Base-by-base conservation (phyloP, 2,329 filamentous ascomycete species). In the Cordyceps pruinosa region DNA sequence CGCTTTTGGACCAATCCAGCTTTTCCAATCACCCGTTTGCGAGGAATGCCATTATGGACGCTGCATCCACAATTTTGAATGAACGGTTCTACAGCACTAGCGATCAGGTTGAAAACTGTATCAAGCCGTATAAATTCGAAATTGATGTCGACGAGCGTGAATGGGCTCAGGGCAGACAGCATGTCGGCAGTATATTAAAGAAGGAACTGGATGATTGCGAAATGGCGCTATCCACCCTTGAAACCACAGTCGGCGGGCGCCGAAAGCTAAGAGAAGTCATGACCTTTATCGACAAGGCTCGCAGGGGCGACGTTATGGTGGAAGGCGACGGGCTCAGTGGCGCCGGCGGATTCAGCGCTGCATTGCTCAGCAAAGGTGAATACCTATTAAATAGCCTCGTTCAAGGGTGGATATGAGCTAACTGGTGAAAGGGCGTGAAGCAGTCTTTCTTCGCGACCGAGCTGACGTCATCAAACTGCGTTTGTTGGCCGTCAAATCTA, bases 91-190 rank as follows among this genome's bases (percentile, higher is more conserved):
- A 97, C 74, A 94, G 93, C 72, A 99, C 95, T 1, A 94, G 89
- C 61, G 95, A 99, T 66, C 94, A 97, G 73, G 89, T 99, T 1
- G 94, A 99, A 72, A 97, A 97, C 69, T 99, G 93, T 69, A 95
- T 99, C 73, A 99, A 99, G 72, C 94, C 95, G 0, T 99, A 93
- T 77, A 99, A 99, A 70, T 97, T 93, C 64, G 91, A 97, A 61
- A 96, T 99, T 58, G 94, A 99, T 65, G 86, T 99, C 45, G 90
- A 96, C 66, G 89, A 92, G 39, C 79, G 85, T 8, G 95, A 99
- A 70, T 99, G 94, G 94, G 72, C 79, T 4, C 84, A 88, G 60
- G 92, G 91, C 0, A 81, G 93, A 52, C 91, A 96, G 46, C 94
- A 95, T 64, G 87, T 93, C 1, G 81, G 84, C 39, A 80, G 78